phyloP scores from a whole-genome alignment of 78 protist genomes.

The Emiliania huxleyi region DNA sequence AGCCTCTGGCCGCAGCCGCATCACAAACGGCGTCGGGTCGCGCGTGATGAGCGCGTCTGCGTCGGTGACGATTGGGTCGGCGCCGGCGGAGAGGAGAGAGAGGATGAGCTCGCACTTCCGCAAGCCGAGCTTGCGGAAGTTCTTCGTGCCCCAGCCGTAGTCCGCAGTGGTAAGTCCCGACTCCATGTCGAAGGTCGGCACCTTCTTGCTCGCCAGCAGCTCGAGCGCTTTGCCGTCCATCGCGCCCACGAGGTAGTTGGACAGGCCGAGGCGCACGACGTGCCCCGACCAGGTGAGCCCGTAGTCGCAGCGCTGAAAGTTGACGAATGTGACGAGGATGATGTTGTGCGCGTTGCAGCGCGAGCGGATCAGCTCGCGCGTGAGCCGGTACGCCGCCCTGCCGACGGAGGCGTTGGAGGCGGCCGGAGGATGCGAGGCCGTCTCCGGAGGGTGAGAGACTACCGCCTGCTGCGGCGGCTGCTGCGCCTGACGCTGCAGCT shows the following conservation, averaged over 20 bases:
- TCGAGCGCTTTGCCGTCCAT: not conserved
- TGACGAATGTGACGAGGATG: conserved; percentile 3
- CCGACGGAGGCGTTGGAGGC: not conserved
- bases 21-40: not conserved
- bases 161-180: not conserved
- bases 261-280: not conserved
- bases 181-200: conserved; percentile 6
- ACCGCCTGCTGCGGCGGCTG: too few relatives aligned
- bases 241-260: not conserved
- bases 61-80: not conserved
- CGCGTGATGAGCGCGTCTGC: not conserved
- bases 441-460: too few relatives aligned
- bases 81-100: not conserved
- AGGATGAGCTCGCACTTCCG: not conserved
- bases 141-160: not conserved
- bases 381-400: not conserved
- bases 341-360: not conserved
- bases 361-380: not conserved
- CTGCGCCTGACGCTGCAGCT: too few relatives aligned
- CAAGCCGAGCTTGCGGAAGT: not conserved
- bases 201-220: not conserved
- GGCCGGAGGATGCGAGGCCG: not conserved
- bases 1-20: not conserved
- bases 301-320: not conserved
- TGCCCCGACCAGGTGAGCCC: not conserved